phyloP scores from a whole-genome alignment of 306 rosid genomes.

The Mimosa pudica region DNA sequence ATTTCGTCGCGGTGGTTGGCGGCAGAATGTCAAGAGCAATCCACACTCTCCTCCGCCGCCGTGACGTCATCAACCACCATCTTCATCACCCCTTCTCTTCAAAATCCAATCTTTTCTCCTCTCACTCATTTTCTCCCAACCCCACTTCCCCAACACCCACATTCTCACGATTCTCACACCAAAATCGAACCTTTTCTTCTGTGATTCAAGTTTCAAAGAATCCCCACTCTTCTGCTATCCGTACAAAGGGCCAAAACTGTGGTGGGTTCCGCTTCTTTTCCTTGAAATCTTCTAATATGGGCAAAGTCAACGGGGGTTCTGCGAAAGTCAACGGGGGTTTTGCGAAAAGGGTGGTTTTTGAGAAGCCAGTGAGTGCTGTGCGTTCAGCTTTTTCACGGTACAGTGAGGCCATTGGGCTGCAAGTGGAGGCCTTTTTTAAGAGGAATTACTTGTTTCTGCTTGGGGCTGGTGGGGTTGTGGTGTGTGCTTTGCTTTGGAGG shows the following conservation, averaged over 20 bases:
- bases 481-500: conserved; percentile 79
- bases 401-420: conserved; percentile 80
- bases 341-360: conserved; percentile 48
- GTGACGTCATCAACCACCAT: conserved; percentile 24
- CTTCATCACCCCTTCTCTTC: conserved; percentile 25
- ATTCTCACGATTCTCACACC: conserved; percentile 13
- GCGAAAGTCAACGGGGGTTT: conserved; percentile 48
- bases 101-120: conserved; percentile 22
- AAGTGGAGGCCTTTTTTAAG: conserved; percentile 81
- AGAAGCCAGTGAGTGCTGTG: conserved; percentile 58
- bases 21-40: conserved; percentile 44
- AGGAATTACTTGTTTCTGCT: conserved; percentile 60
- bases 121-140: conserved; percentile 22
- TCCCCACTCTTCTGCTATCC: neutral
- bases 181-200: conserved; percentile 2
- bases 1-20: neutral
- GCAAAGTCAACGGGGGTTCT: conserved; percentile 40
- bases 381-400: conserved; percentile 65
- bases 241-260: neutral
- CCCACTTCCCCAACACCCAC: conserved; percentile 39
- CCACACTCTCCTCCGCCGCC: conserved; percentile 56
- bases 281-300: conserved; percentile 35
- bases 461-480: conserved; percentile 65
- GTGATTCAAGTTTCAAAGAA: conserved; percentile 3
- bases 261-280: conserved; percentile 58